These are phyloP conservation scores for Chrysanthemum seticuspe DNA, from an alignment of 129 eudicot species.

Conservation along the genomic window DNA sequence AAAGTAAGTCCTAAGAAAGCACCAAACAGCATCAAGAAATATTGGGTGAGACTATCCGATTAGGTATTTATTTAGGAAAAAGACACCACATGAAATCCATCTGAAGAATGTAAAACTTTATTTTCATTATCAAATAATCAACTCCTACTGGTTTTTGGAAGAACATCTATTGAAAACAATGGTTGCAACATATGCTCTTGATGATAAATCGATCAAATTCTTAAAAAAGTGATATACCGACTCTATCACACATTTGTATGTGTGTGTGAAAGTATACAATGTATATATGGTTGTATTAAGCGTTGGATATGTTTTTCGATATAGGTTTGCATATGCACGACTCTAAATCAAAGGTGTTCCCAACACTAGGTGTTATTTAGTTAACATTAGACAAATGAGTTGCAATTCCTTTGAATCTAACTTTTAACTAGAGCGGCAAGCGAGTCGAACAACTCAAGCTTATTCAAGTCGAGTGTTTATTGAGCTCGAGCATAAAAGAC, in stretches of 20 bases:
- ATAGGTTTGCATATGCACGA: no score
- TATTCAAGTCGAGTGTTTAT: no score
- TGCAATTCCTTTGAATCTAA: no score
- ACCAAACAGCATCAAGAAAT: conserved; percentile 31
- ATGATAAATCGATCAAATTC: neutral
- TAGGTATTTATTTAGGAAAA: conserved; percentile 21
- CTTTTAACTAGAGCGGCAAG: no score
- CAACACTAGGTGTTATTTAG: no score
- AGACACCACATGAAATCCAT: conserved; percentile 8
- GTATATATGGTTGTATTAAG: neutral
- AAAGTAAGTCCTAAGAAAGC: conserved; percentile 30
- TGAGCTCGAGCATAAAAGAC: no score
- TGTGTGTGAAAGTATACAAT: conserved; percentile 9
- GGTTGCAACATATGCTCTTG: neutral
- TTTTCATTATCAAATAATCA: conserved; percentile 13
- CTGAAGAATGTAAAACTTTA: conserved; percentile 1
- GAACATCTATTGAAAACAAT: neutral
- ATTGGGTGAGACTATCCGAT: conserved; percentile 22
- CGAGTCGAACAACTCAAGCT: no score
- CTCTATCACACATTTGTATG: no score
- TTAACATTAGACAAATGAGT: no score
- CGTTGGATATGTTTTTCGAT: neutral
- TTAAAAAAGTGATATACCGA: no score
- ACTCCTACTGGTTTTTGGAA: conserved; percentile 13
- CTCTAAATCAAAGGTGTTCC: no score